Percentiles rank a stretch among this genome's conserved stretches.
Conservation (phyloP, 495 filamentous ascomycete genomes). For the Mytilinidion resinicola region DNA sequence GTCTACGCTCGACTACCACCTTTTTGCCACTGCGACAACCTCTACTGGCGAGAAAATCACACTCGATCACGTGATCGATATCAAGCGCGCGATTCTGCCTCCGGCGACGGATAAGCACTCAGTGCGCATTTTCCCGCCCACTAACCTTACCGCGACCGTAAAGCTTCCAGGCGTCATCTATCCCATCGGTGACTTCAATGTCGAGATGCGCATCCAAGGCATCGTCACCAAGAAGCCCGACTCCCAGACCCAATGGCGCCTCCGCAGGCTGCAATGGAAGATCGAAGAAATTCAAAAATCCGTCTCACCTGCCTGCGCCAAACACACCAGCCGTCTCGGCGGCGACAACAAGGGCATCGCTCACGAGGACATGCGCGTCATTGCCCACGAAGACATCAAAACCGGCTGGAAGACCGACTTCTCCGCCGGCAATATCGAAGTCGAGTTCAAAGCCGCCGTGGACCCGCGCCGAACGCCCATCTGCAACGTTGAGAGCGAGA, state of each 20-base stretch:
- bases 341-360: constrained; percentile 67
- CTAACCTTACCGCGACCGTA: constrained; percentile 78
- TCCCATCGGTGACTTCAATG: constrained; percentile 75
- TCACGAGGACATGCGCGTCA: constrained; percentile 68
- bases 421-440: constrained; percentile 52
- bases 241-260: constrained; percentile 70
- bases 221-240: constrained; percentile 53
- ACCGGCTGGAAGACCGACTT: constrained; percentile 96
- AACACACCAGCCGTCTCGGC: constrained; percentile 67
- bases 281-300: constrained; percentile 80
- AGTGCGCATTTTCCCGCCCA: constrained; percentile 91
- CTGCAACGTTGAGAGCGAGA: constrained; percentile 75
- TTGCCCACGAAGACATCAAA: constrained; percentile 71
- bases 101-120: constrained; percentile 69
- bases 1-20: constrained; percentile 68
- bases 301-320: constrained; percentile 72
- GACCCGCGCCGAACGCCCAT: constrained; percentile 54
- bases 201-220: constrained; percentile 74
- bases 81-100: constrained; percentile 63
- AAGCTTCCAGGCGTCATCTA: constrained; percentile 76
- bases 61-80: constrained; percentile 55
- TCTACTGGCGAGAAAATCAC: constrained; percentile 58
- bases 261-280: constrained; percentile 87
- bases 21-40: constrained; percentile 62
- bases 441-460: constrained; percentile 72